A percentile compares a stretch with the other conserved stretches of the same genome.
These are phyloP conservation scores for Mycena latifolia DNA, from an alignment of 768 basidiomycete genomes.

Conservation along the genomic window DNA sequence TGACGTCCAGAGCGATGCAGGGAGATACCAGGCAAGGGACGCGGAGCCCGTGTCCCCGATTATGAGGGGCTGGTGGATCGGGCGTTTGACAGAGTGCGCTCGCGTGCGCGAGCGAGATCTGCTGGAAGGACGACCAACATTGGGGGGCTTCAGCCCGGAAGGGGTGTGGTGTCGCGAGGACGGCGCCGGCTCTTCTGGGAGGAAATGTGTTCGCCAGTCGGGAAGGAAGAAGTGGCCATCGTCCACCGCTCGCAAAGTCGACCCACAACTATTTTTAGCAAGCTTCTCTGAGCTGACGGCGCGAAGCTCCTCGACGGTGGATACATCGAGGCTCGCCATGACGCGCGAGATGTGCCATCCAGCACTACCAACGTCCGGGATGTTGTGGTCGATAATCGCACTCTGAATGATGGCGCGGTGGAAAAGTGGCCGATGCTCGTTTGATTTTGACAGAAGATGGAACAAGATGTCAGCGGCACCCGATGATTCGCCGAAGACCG, in stretches of 20 bases:
- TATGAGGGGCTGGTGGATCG: slow-evolving; percentile 73
- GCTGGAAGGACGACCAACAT: not conserved
- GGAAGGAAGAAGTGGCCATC: slow-evolving; percentile 77
- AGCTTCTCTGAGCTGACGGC: slow-evolving; percentile 69
- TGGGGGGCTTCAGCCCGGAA: slow-evolving; percentile 3
- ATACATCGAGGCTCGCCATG: slow-evolving; percentile 66
- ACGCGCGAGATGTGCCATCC: slow-evolving; percentile 78
- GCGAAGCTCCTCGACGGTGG: slow-evolving; percentile 73
- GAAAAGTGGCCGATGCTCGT: slow-evolving; percentile 72
- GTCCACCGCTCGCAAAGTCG: slow-evolving; percentile 69
- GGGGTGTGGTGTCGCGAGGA: slow-evolving; percentile 33
- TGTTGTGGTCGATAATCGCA: slow-evolving; percentile 69
- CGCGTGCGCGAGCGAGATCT: slow-evolving; percentile 41
- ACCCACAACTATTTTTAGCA: slow-evolving; percentile 54
- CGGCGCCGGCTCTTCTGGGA: slow-evolving; percentile 43
- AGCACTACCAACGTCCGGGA: slow-evolving; percentile 70
- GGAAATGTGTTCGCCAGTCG: slow-evolving; percentile 66
- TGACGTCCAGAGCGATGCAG: slow-evolving; percentile 74
- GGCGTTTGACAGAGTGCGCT: slow-evolving; percentile 38
- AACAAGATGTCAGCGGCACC: slow-evolving; percentile 71
- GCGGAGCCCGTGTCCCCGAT: slow-evolving; percentile 81
- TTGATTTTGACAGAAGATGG: slow-evolving; percentile 73
- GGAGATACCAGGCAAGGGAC: slow-evolving; percentile 70
- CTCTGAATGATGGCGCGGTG: slow-evolving; percentile 84
- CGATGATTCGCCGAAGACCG: slow-evolving; percentile 63